These are phyloP conservation scores for Phlyctochytrium bullatum DNA, from an alignment of 192 early-diverging fungal species.

Conservation along the genomic window DNA sequence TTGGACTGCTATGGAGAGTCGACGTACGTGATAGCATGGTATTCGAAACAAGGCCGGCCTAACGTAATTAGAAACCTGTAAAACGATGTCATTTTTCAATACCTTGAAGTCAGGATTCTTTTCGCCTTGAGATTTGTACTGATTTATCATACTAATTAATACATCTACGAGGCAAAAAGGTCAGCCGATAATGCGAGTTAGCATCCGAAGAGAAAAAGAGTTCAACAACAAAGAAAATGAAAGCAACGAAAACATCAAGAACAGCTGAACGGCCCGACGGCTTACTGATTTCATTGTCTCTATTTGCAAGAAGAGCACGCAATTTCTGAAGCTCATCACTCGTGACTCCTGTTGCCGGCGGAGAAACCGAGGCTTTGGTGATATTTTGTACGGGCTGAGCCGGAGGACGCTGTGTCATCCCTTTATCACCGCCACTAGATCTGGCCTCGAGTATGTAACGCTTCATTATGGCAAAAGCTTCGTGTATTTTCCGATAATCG, in stretches of 20 bases:
- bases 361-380: not conserved
- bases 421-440: not conserved
- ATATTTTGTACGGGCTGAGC: no score
- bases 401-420: not conserved
- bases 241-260: not conserved
- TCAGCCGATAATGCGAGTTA: no score
- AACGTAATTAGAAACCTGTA: no score
- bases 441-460: not conserved
- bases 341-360: constrained; percentile 14
- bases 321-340: no score
- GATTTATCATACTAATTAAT: constrained; percentile 51
- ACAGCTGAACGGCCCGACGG: no score
- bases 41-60: no score
- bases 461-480: constrained; percentile 53
- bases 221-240: constrained; percentile 1
- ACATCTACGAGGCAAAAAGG: no score
- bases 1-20: no score
- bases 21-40: no score
- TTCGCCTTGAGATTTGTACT: constrained; percentile 39
- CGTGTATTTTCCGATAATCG: constrained; percentile 46
- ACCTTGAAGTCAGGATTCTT: no score
- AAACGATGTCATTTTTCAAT: no score
- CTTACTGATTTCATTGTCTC: constrained; percentile 64
- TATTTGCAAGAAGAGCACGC: constrained; percentile 37
- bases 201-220: not conserved